Percentiles rank a stretch among this genome's conserved stretches.
Conservation (phyloP, 108 stramenopile species). For the Nitzschia sp. region DNA sequence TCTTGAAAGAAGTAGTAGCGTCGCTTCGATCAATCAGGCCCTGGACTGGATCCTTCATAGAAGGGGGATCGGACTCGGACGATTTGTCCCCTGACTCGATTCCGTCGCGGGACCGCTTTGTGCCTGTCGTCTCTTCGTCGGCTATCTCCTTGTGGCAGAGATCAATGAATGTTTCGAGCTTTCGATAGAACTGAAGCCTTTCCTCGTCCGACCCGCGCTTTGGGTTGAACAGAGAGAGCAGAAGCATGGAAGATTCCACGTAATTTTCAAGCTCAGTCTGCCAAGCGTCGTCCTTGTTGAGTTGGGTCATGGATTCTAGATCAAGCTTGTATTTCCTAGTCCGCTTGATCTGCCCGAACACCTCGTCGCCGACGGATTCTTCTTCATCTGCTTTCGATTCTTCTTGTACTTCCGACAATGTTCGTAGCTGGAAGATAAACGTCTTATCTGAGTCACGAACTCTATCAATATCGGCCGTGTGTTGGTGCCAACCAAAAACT, state of each 20-base stretch:
- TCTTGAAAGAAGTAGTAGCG: slow-evolving; percentile 47
- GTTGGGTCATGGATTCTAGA: slow-evolving; percentile 29
- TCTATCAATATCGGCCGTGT: slow-evolving; percentile 49
- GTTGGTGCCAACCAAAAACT: slow-evolving; percentile 46
- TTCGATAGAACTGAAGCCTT: slow-evolving; percentile 45
- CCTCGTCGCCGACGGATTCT: neutral
- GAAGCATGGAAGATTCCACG: slow-evolving; percentile 12
- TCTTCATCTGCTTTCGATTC: slow-evolving; percentile 11
- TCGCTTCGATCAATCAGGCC: slow-evolving; percentile 47
- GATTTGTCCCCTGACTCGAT: neutral
- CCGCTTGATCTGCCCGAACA: neutral
- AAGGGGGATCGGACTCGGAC: neutral
- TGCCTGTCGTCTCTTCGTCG: slow-evolving; percentile 22
- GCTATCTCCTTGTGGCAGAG: slow-evolving; percentile 53
- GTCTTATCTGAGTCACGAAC: slow-evolving; percentile 75
- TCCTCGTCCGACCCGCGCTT: slow-evolving; percentile 41
- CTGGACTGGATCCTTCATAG: slow-evolving; percentile 16
- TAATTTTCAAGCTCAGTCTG: slow-evolving; percentile 38
- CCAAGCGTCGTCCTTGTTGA: slow-evolving; percentile 63
- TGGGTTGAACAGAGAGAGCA: slow-evolving; percentile 37
- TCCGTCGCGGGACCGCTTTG: slow-evolving; percentile 8
- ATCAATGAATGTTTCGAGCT: slow-evolving; percentile 58
- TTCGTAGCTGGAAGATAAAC: slow-evolving; percentile 57
- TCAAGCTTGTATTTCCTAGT: slow-evolving; percentile 44
- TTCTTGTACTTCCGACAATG: slow-evolving; percentile 35